Evolutionary conservation across 306 rosid genomes (phyloP).

Genomic region (Heteromeles arbutifolia): DNA sequence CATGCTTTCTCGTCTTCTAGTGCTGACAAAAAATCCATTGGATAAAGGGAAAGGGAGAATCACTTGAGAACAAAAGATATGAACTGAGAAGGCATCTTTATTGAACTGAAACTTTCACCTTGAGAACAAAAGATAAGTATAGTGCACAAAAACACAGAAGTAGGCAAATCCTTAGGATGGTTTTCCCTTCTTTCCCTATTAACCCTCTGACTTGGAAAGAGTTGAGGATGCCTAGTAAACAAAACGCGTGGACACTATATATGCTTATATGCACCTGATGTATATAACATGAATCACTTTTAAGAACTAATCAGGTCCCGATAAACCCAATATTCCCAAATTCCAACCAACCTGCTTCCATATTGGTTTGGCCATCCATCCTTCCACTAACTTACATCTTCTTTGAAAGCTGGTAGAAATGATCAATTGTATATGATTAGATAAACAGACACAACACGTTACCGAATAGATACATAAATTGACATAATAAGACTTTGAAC

Average conservation of each 20-base stretch:
- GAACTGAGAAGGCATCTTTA: not conserved
- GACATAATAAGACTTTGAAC: no score
- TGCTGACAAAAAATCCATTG: not conserved
- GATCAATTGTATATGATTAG: constrained; percentile 13
- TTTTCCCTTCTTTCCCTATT: no score
- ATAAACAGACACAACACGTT: not conserved
- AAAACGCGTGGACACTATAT: no score
- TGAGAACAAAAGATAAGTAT: no score
- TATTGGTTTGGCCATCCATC: constrained; percentile 76
- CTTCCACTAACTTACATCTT: constrained; percentile 70
- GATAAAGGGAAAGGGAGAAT: not conserved
- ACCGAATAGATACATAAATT: not conserved
- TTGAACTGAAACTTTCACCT: no score
- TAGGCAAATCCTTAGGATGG: no score
- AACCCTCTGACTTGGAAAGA: no score
- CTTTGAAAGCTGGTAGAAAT: constrained; percentile 66
- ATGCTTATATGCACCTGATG: no score
- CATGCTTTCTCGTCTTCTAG: not conserved
- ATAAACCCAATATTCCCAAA: constrained; percentile 10
- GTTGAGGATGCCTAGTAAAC: no score
- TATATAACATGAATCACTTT: no score
- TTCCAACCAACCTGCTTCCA: constrained; percentile 89
- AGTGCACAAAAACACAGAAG: no score
- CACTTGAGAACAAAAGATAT: not conserved
- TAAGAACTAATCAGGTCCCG: not conserved